Evolutionary conservation across 202 grass and related monocot genomes (phyloP).

Genomic region (Digitaria exilis): DNA sequence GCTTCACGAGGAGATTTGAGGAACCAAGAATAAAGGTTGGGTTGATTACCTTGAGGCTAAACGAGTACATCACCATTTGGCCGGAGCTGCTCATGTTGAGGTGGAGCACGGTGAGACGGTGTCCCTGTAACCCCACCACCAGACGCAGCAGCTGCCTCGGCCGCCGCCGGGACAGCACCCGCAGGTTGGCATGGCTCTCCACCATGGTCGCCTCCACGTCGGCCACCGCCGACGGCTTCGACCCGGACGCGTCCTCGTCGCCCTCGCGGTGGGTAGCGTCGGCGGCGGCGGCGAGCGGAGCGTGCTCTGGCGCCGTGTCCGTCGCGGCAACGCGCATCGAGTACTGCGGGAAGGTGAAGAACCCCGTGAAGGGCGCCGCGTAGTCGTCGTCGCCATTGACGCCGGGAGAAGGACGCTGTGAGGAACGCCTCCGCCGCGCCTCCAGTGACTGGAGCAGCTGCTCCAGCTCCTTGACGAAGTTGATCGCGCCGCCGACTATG

Average conservation of each 20-base stretch:
- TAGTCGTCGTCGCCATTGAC: neutral
- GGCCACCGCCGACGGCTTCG: slow-evolving; percentile 51
- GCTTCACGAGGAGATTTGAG: slow-evolving; percentile 10
- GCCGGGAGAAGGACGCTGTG: neutral
- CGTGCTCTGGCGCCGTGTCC: neutral
- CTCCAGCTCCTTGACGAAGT: slow-evolving; percentile 93
- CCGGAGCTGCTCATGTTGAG: slow-evolving; percentile 70
- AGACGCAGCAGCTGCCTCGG: slow-evolving; percentile 76
- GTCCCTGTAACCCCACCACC: slow-evolving; percentile 55
- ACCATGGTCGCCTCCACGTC: slow-evolving; percentile 90
- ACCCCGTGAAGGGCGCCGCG: slow-evolving; percentile 46
- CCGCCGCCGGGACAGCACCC: slow-evolving; percentile 58
- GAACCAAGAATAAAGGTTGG: neutral
- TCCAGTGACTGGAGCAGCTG: slow-evolving; percentile 80
- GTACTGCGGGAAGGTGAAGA: slow-evolving; percentile 87
- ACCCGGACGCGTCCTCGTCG: slow-evolving; percentile 8
- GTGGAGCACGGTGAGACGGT: slow-evolving; percentile 76
- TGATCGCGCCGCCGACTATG: slow-evolving; percentile 88
- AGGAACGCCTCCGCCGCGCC: slow-evolving; percentile 15
- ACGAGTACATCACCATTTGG: slow-evolving; percentile 83
- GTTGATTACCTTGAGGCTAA: slow-evolving; percentile 78
- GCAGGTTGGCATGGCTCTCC: slow-evolving; percentile 81
- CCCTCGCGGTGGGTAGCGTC: neutral
- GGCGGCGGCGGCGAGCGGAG: neutral
- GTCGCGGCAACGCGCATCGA: slow-evolving; percentile 25